A percentile compares a stretch with the other conserved stretches of the same genome.
These are phyloP conservation scores for Stephania yunnanensis DNA, from an alignment of 164 flowering plant species.

Conservation along the genomic window DNA sequence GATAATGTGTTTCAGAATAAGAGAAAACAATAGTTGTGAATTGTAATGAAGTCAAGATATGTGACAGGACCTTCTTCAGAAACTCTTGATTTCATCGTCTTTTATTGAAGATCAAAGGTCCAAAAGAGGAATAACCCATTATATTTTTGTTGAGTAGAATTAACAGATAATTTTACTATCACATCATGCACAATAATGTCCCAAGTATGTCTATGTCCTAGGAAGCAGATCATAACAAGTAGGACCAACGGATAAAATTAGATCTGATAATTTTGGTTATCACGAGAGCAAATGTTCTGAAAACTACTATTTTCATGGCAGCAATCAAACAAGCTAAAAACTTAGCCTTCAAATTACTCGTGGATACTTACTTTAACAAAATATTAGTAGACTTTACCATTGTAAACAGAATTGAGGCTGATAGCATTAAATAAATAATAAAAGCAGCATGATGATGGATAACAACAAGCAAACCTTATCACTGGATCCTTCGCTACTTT, in stretches of 20 bases:
- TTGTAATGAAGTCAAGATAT: too few relatives aligned
- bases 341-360: background rate
- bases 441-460: too few relatives aligned
- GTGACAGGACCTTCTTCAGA: too few relatives aligned
- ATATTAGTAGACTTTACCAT: background rate
- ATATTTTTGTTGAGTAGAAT: too few relatives aligned
- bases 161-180: background rate
- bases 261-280: background rate
- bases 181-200: background rate
- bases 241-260: background rate
- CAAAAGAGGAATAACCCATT: too few relatives aligned
- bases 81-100: too few relatives aligned
- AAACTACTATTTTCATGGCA: background rate
- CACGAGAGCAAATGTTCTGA: background rate
- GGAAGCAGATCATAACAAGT: background rate
- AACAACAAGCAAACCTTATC: conserved; percentile 30
- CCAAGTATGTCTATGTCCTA: background rate
- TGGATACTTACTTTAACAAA: background rate
- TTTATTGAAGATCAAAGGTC: too few relatives aligned
- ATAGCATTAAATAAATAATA: background rate
- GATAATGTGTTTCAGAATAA: too few relatives aligned
- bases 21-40: too few relatives aligned
- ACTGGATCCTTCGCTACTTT: conserved; percentile 35
- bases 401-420: background rate
- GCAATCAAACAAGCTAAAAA: background rate